Evolutionary conservation across 192 early-diverging fungal genomes (phyloP), one percentile per base, ranked within the genome.

Genomic region (Neocallimastix lanati): DNA sequence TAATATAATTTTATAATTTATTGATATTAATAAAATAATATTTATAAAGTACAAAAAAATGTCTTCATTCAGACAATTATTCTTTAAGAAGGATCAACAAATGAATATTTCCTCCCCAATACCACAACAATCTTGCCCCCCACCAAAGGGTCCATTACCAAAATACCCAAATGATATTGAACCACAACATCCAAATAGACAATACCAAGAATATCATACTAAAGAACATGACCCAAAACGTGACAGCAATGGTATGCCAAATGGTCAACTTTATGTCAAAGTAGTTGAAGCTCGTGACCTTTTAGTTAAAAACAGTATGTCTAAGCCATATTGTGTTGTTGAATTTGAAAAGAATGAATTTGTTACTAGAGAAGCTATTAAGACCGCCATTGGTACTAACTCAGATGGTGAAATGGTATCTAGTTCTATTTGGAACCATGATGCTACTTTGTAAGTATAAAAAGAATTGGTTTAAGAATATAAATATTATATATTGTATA

Each of bases 271-370:
- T 21, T 83, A 81, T 78, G 80, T 88, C 76, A 88, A 87, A 40
- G 83, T 88, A 16, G 81, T 88, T 50, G 87, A 88, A 79, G 86
- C 86, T 21, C 78, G 85, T 28, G 86, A 88, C 80, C 81, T 88
- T n/a, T 80, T 83, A 28, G 77, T 84, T 76, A n/a, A 77, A 81
- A n/a, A 28, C 29, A 6, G 80, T 28, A n/a, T 21, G 16, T 29
- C 81, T 21, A 81, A 82, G 29, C 87, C 87, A 15, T 88, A 88
- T 79, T 88, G 87, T 79, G 87, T 88, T 30, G 87, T 88, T 35
- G 87, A 88, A 77, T 88, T 88, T 78, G 87, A 88, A 35, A 88
- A 87, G 82, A 88, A 85, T 78, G 86, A 88, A 82, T 85, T 88
- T 28, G 87, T 88, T 21, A 88, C 87, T 3, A 76, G 82, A 35